A percentile compares a stretch with the other conserved stretches of the same genome.
Evolutionary conservation across 1,139 yeast species (phyloP).

Genomic region (Casaregolazyma suthepensis): DNA sequence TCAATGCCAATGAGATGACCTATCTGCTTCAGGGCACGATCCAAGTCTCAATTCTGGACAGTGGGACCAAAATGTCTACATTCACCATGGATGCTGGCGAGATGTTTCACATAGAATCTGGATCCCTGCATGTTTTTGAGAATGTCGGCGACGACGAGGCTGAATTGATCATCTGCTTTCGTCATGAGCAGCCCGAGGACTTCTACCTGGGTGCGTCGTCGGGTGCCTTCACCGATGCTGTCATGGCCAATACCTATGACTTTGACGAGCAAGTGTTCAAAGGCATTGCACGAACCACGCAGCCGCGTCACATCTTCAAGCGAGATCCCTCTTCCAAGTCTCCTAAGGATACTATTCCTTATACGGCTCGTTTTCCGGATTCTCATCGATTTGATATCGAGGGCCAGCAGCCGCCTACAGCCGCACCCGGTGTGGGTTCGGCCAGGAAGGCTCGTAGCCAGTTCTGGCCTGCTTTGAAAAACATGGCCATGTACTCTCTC

Average conservation of each 20-base stretch:
- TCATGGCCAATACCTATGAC: background rate
- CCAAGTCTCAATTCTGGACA: background rate
- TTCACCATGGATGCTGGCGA: background rate
- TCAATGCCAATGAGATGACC: background rate
- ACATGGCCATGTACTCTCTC: background rate
- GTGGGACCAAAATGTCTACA: background rate
- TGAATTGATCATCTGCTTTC: background rate
- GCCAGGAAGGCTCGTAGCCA: background rate
- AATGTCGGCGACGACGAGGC: background rate
- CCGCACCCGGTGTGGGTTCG: background rate
- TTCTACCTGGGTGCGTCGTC: background rate
- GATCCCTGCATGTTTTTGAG: background rate
- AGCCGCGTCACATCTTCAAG: background rate
- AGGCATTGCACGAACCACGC: background rate
- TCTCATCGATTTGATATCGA: background rate
- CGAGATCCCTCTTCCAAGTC: background rate
- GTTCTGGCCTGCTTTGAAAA: background rate
- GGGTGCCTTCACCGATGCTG: background rate
- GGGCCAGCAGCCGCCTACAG: background rate
- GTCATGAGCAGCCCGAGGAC: background rate
- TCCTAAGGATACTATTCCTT: background rate
- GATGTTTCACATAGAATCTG: background rate
- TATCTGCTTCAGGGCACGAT: background rate
- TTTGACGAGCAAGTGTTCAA: background rate
- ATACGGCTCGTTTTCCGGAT: background rate